Base-by-base conservation (phyloP, 805 yeast genomes). In the Metschnikowia lochheadii region DNA sequence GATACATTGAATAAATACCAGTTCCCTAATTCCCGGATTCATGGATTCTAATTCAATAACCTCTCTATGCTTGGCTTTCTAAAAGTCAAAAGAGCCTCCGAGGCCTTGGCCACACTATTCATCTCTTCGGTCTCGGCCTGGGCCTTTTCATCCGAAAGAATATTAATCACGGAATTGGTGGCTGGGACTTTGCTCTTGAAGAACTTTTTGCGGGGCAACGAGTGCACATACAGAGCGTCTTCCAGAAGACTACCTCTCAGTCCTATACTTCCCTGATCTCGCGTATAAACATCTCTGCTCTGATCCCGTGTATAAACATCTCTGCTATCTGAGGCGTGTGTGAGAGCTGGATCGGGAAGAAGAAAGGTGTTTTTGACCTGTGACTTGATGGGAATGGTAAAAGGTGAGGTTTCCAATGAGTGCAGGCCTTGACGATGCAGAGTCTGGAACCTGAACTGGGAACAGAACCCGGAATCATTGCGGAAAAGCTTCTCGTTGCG, bases 51-150 rank as follows among this genome's bases (percentile, higher is more conserved):
- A 53, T 73, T 73, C 49, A 73, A 64, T 44, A 73, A 65, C 49
- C 65, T 67, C 42, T 72, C 76, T 40, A 73, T 73, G 51, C 71
- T 68, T 5, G 75, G 69, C 59, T 73, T 71, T 35, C 77, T 60
- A 49, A 73, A 64, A 2, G 75, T 63, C 48, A 73, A 60, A 37
- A 73, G 63, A 0, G 75, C 67, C 46, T 68, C 67, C 6, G 72
- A 63, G 3, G 77, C 77, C 52, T 65, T 70, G 39, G 69, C 58
- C 11, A 56, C 50, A 15, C 43, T 49, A 11, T 10, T 17, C 3
- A 47, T 46, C 15, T 42, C 67, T 11, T 56, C 60, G 15, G 15
- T 13, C 6, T 44, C 32, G 13, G 38, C 31, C 23, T 15, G 34
- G 21, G 18, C 7, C 17, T 44, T 39, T 23, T 54, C 61, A 10